Evolutionary conservation across 2,329 filamentous ascomycete species (phyloP).

Genomic region (Botryosphaeria dothidea): DNA sequence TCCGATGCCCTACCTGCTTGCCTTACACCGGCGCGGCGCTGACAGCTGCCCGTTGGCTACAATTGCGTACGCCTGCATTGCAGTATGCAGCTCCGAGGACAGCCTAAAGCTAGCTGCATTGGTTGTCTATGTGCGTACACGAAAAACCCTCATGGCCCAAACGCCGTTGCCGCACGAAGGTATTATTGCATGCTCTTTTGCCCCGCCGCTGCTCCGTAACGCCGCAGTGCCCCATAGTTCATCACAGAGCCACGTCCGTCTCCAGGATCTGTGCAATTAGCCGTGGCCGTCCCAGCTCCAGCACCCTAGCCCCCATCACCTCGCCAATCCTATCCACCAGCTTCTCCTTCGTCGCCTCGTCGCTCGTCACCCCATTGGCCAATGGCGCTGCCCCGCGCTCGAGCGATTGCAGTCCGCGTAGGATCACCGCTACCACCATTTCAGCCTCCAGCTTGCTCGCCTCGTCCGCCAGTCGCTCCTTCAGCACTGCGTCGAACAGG

Average conservation of each 20-base stretch:
- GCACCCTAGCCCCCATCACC: slow-evolving; percentile 42
- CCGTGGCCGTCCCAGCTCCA: slow-evolving; percentile 38
- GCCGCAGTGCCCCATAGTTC: neutral
- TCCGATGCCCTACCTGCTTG: neutral
- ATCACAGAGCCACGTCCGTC: slow-evolving; percentile 18
- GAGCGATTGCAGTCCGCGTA: slow-evolving; percentile 57
- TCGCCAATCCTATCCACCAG: slow-evolving; percentile 48
- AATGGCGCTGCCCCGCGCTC: slow-evolving; percentile 32
- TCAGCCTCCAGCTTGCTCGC: slow-evolving; percentile 60
- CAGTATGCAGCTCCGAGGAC: neutral
- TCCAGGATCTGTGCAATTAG: slow-evolving; percentile 43
- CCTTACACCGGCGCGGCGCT: neutral
- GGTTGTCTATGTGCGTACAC: neutral
- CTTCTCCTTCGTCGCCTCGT: slow-evolving; percentile 41
- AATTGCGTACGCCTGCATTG: slow-evolving; percentile 5
- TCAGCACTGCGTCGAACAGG: slow-evolving; percentile 63
- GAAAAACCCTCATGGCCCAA: neutral
- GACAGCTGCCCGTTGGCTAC: neutral
- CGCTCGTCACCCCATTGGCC: slow-evolving; percentile 43
- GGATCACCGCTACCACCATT: slow-evolving; percentile 59
- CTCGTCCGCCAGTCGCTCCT: slow-evolving; percentile 57
- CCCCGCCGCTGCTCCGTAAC: neutral
- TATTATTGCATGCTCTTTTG: slow-evolving; percentile 1
- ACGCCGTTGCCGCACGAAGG: neutral
- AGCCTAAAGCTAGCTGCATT: neutral